phyloP scores from a whole-genome alignment of 1,284 basidiomycete genomes.

The Apiotrichum mycotoxinovorans region DNA sequence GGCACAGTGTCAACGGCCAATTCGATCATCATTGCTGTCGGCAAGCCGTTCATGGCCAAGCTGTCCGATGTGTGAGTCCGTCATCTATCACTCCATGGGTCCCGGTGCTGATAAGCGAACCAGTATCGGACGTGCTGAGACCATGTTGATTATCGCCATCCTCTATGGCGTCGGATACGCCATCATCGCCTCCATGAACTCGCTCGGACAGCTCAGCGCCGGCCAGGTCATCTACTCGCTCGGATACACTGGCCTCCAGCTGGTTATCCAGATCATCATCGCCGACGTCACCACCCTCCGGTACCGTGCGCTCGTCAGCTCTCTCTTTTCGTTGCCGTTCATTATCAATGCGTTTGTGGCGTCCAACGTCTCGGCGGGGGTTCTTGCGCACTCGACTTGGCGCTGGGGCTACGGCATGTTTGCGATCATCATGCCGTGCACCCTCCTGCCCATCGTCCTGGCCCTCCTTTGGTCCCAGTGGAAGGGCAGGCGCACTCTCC shows the following conservation, averaged over 20 bases:
- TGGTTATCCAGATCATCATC: constrained; percentile 23
- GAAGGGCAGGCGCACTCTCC: constrained; percentile 32
- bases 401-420: constrained; percentile 61
- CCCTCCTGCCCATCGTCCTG: constrained; percentile 30
- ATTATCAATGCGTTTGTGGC: constrained; percentile 47
- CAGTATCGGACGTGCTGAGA: constrained; percentile 53
- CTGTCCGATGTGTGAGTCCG: constrained; percentile 60
- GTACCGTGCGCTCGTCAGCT: constrained; percentile 68
- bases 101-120: too few species aligned
- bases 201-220: constrained; percentile 34
- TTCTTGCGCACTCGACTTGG: constrained; percentile 45
- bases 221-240: constrained; percentile 42
- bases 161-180: constrained; percentile 43
- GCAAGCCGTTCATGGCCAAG: constrained; percentile 77
- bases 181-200: constrained; percentile 33
- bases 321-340: constrained; percentile 63
- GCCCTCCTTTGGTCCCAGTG: constrained; percentile 48
- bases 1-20: constrained; percentile 58
- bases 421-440: constrained; percentile 17
- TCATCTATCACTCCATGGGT: background rate
- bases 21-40: constrained; percentile 57
- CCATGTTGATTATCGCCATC: constrained; percentile 54
- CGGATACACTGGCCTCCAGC: constrained; percentile 37
- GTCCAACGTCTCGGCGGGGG: constrained; percentile 56
- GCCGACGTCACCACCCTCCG: constrained; percentile 74